Evolutionary conservation across 257 asterid genomes (phyloP), one percentile per base, ranked within the genome.

Genomic region (Eustoma russellianum): DNA sequence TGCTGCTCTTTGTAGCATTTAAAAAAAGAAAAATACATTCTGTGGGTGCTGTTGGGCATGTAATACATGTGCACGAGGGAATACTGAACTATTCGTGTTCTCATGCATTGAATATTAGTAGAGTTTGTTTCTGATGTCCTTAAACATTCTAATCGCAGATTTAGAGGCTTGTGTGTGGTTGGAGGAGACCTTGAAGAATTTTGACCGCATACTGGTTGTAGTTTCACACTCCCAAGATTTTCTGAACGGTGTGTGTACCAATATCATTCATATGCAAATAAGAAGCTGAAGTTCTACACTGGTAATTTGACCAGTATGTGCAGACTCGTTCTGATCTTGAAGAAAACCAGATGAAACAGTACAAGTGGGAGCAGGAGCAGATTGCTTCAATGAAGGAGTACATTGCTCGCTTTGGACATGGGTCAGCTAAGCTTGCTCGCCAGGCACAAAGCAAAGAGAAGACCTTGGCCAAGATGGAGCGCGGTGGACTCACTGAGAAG

Each of bases 361-460:
- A 79, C 74, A 88, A 76, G 66, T 92, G 99, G 99, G 97, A 92
- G 76, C 99, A 85, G 72, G 99, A 92, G 68, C 99, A 88, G 78
- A 92, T 92, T 59, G 53, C 97, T n/a, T 61, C 74, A 0, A 92
- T 92, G 97, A 92, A 88, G 76, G 99, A 92, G 54, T 92, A 92
- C 80, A 92, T 92, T 48, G 99, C 99, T 35, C 97, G 99, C 2
- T 92, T 92, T 59, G 99, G 99, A 17, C 97, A 92, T 5, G 99
- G 99, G 6, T 88, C 99, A 3, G 99, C 97, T 51, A 88, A 88
- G 69, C 95, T 92, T 16, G 99, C 99, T 19, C 99, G 97, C 56
- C 99, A 92, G 70, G 99, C 99, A 52, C 99, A 92, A 80, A 92
- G 99, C 48, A 92, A 92, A 63, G 99, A 92, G 53, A 92, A 92